phyloP scores from a whole-genome alignment of 108 stramenopile genomes.

The Discostella stelligeroides region DNA sequence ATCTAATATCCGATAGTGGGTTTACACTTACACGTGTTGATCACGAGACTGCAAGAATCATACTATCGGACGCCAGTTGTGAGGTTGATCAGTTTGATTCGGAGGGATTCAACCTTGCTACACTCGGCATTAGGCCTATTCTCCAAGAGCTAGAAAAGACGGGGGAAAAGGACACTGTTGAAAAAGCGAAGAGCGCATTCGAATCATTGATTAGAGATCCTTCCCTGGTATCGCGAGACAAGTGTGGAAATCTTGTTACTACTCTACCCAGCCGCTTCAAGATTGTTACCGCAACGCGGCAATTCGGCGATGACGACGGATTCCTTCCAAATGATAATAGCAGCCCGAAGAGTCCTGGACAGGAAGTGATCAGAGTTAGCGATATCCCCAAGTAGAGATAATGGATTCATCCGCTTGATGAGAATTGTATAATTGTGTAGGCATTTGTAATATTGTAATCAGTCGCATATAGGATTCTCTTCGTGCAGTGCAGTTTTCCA shows the following conservation, averaged over 20 bases:
- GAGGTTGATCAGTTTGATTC: background rate
- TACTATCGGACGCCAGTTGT: constrained; percentile 30
- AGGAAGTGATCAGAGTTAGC: constrained; percentile 22
- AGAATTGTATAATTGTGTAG: background rate
- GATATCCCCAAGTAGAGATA: constrained; percentile 37
- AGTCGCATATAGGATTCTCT: too few species aligned
- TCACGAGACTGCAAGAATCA: constrained; percentile 40
- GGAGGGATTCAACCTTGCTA: constrained; percentile 32
- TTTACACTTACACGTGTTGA: constrained; percentile 36
- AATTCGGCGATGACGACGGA: constrained; percentile 29
- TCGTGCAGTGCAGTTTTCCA: constrained; percentile 30
- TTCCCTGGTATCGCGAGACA: constrained; percentile 36
- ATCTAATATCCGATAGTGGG: constrained; percentile 17
- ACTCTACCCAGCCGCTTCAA: constrained; percentile 41
- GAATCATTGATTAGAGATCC: constrained; percentile 28
- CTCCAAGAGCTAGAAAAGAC: constrained; percentile 40
- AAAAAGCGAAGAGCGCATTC: constrained; percentile 28
- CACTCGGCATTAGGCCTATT: constrained; percentile 34
- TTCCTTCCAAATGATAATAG: background rate
- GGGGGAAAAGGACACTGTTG: constrained; percentile 30
- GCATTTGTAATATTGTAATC: background rate
- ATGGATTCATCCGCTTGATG: background rate
- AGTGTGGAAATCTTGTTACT: constrained; percentile 36
- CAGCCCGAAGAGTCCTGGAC: background rate
- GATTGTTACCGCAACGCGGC: constrained; percentile 31